phyloP scores from a whole-genome alignment of 805 yeast genomes.

The Yarrowia sp. region DNA sequence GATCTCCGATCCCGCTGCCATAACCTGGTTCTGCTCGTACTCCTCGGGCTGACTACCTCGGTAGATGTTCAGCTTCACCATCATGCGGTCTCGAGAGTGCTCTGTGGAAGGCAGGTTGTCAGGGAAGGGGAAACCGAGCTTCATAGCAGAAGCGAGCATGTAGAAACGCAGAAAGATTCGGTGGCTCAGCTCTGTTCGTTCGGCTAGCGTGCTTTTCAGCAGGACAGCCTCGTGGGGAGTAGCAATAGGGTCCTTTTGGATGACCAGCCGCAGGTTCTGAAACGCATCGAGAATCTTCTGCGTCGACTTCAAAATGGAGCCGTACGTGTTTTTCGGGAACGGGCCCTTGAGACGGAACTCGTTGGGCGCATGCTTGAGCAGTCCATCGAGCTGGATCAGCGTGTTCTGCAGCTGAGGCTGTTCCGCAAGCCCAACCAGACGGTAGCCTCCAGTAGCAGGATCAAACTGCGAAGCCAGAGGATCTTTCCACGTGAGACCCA shows the following conservation, averaged over 20 bases:
- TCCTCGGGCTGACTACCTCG: constrained; percentile 37
- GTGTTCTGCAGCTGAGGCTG: constrained; percentile 50
- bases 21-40: not conserved
- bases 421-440: constrained; percentile 35
- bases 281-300: constrained; percentile 68
- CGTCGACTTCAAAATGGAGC: constrained; percentile 52
- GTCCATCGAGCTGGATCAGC: constrained; percentile 57
- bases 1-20: constrained; percentile 6
- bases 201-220: constrained; percentile 48
- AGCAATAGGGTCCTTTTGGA: constrained; percentile 58
- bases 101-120: constrained; percentile 73
- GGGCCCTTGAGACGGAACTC: constrained; percentile 74
- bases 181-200: constrained; percentile 67
- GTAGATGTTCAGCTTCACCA: constrained; percentile 61
- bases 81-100: constrained; percentile 67
- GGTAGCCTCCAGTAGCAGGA: constrained; percentile 24
- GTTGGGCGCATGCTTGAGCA: constrained; percentile 68
- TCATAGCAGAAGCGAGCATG: constrained; percentile 60
- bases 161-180: constrained; percentile 73
- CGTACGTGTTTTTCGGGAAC: constrained; percentile 57
- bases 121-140: constrained; percentile 74
- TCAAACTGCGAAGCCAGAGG: constrained; percentile 44
- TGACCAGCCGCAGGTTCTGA: constrained; percentile 69
- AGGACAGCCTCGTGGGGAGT: constrained; percentile 55
- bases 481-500: constrained; percentile 82